These are phyloP conservation scores for Stygiomarasmius scandens DNA, from an alignment of 1,284 basidiomycete species.

Conservation along the genomic window DNA sequence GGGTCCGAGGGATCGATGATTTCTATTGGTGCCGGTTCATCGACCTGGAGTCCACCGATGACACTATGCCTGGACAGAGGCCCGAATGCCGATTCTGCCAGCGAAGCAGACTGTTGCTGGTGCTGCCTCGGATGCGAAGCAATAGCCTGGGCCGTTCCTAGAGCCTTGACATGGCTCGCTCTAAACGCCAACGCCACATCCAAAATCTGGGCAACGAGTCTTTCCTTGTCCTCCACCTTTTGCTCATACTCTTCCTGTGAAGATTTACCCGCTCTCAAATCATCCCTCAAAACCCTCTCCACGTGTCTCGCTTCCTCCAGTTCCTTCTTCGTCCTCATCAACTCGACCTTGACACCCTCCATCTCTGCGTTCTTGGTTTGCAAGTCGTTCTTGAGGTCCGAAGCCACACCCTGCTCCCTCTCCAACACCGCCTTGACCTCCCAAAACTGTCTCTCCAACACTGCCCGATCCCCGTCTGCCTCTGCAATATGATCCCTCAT, in stretches of 20 bases:
- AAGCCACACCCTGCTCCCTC: constrained; percentile 60
- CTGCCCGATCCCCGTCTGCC: constrained; percentile 88
- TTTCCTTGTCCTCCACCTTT: constrained; percentile 57
- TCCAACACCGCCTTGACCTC: constrained; percentile 71
- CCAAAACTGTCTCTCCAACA: constrained; percentile 84
- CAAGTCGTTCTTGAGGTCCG: no score
- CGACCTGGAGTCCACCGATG: constrained; percentile 38
- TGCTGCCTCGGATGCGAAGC: constrained; percentile 65
- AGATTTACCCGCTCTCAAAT: constrained; percentile 58
- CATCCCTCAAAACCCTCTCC: constrained; percentile 65
- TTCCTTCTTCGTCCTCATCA: constrained; percentile 70
- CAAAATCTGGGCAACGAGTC: constrained; percentile 72
- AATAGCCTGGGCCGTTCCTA: constrained; percentile 63
- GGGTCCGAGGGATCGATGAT: constrained; percentile 79
- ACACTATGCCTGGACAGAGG: constrained; percentile 52
- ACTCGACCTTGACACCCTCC: constrained; percentile 67
- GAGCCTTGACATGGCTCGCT: constrained; percentile 69
- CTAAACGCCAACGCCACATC: constrained; percentile 77
- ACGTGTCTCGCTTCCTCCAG: constrained; percentile 62
- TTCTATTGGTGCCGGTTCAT: constrained; percentile 61
- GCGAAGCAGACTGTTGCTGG: constrained; percentile 33
- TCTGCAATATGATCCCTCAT: constrained; percentile 82
- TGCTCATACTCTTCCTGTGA: constrained; percentile 72
- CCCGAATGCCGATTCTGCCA: constrained; percentile 34
- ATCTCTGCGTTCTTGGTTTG: constrained; percentile 67